Conservation (phyloP, 208 protist genomes). For the Acanthamoeba sp. region DNA sequence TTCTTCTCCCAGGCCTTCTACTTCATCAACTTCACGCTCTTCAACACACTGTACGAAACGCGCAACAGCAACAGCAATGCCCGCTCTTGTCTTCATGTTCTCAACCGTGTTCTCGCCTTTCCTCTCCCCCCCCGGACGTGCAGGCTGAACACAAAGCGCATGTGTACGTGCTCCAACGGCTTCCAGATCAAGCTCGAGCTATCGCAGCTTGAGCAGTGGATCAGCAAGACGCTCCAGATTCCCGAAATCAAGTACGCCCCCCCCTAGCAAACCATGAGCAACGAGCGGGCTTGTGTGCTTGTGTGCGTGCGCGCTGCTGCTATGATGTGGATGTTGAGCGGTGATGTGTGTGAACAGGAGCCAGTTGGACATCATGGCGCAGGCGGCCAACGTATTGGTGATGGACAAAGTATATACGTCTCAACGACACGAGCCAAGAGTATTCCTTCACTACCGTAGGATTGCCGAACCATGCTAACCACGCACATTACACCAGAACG, state of each 20-base stretch:
- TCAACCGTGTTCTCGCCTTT: background rate
- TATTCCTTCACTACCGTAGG: background rate
- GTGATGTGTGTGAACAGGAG: background rate
- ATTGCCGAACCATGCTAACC: background rate
- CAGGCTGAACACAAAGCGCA: slow-evolving; percentile 43
- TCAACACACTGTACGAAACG: slow-evolving; percentile 43
- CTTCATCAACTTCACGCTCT: slow-evolving; percentile 71
- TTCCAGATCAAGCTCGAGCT: slow-evolving; percentile 74
- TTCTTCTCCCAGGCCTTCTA: slow-evolving; percentile 64
- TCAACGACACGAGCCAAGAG: too few species aligned
- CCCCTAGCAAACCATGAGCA: background rate
- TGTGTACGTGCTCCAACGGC: slow-evolving; percentile 70
- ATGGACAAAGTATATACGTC: slow-evolving; percentile 70
- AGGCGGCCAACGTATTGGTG: slow-evolving; percentile 73
- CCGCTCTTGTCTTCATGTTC: background rate
- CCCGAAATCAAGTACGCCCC: slow-evolving; percentile 35
- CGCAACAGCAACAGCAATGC: background rate
- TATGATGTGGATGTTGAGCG: background rate
- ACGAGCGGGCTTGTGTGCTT: background rate
- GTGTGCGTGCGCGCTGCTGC: background rate
- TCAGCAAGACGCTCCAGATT: slow-evolving; percentile 57
- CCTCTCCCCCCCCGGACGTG: too few species aligned
- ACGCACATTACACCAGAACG: background rate
- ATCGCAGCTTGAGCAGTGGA: slow-evolving; percentile 71
- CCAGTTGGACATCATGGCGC: slow-evolving; percentile 59